These are phyloP conservation scores for Kurtzmaniella cleridarum DNA, from an alignment of 805 yeast species.

Conservation along the genomic window DNA sequence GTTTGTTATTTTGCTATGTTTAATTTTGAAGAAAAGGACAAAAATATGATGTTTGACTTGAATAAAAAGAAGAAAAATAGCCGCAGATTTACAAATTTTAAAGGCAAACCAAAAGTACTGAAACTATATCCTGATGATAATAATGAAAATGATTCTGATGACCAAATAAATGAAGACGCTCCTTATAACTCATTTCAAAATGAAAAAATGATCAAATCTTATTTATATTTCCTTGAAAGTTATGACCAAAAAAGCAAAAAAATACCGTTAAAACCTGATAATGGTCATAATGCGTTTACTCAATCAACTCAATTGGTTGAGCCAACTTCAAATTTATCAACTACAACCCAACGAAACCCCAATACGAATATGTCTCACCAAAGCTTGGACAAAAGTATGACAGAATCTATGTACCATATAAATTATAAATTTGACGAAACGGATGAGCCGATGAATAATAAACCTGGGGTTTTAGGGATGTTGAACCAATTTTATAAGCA, in stretches of 20 bases:
- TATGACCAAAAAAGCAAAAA: constrained; percentile 40
- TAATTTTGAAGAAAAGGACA: constrained; percentile 59
- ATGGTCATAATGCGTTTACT: background rate
- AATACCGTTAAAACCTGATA: background rate
- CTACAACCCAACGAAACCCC: background rate
- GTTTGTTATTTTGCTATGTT: constrained; percentile 95
- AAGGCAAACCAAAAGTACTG: constrained; percentile 1
- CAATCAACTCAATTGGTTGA: constrained; percentile 1
- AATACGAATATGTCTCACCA: background rate
- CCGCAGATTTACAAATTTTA: constrained; percentile 6
- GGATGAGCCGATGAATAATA: constrained; percentile 21
- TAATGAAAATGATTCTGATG: constrained; percentile 12
- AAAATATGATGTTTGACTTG: constrained; percentile 35
- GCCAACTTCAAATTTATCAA: background rate
- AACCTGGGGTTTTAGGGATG: constrained; percentile 67
- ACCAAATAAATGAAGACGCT: constrained; percentile 23
- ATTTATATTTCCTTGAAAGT: constrained; percentile 80
- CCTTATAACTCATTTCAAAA: constrained; percentile 48
- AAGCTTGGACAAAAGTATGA: constrained; percentile 8
- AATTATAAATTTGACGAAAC: constrained; percentile 17
- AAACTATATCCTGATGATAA: constrained; percentile 8
- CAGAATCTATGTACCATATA: constrained; percentile 24
- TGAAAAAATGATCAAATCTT: constrained; percentile 88
- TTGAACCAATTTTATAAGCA: constrained; percentile 73
- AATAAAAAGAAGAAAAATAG: constrained; percentile 14